These are phyloP conservation scores for Chrysoporthe deuterocubensis DNA, from an alignment of 2,329 filamentous ascomycete genomes.

Conservation along the genomic window DNA sequence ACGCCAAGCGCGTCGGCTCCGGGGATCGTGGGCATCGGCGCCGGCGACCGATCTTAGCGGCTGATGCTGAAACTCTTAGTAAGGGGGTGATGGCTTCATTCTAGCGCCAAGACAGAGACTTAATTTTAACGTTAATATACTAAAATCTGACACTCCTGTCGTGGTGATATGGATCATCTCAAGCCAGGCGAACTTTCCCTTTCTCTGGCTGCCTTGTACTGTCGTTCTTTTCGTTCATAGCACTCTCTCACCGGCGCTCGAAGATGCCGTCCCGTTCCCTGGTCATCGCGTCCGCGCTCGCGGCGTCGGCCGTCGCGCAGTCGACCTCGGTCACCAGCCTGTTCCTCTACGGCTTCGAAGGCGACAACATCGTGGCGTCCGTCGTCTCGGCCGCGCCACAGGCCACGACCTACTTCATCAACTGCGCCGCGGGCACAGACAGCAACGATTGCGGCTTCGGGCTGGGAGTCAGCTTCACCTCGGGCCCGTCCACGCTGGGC, in stretches of 20 bases:
- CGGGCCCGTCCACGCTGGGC: constrained; percentile 15
- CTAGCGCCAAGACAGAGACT: not conserved
- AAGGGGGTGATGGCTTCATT: not conserved
- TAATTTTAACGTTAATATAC: not conserved
- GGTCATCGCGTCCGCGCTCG: constrained; percentile 12
- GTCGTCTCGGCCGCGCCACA: constrained; percentile 22
- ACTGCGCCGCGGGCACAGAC: constrained; percentile 24
- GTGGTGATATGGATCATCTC: not conserved
- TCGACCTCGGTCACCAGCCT: constrained; percentile 26
- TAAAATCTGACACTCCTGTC: not conserved
- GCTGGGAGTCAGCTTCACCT: constrained; percentile 16
- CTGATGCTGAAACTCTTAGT: not conserved
- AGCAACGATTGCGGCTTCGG: constrained; percentile 26
- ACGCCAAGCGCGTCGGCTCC: not conserved
- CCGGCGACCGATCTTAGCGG: not conserved
- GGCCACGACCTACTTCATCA: constrained; percentile 20
- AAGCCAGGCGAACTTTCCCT: not conserved
- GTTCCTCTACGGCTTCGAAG: constrained; percentile 26
- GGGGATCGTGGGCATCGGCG: not conserved
- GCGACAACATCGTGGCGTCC: constrained; percentile 24
- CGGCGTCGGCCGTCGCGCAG: constrained; percentile 17
- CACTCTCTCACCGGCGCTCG: no score
- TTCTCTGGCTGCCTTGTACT: not conserved
- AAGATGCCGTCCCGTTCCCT: constrained; percentile 8
- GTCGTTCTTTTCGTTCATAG: not conserved